phyloP scores from a whole-genome alignment of 1,284 basidiomycete species.

The Porodaedalea pini region DNA sequence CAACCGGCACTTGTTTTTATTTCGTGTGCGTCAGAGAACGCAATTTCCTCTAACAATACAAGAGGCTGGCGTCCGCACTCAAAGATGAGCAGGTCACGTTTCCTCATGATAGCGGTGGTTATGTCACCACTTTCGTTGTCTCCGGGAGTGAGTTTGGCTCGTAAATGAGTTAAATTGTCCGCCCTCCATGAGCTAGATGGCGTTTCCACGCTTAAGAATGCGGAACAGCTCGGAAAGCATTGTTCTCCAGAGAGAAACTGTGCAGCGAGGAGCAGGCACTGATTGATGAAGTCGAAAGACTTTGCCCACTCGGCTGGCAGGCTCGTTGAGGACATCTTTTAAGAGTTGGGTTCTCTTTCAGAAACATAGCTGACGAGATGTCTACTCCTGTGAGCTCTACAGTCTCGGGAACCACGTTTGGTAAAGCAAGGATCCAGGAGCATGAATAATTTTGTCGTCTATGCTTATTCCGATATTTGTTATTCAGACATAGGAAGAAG shows the following conservation, averaged over 20 bases:
- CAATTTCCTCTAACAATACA: background rate
- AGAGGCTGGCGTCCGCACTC: background rate
- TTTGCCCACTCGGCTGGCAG: slow-evolving; percentile 27
- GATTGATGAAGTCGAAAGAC: slow-evolving; percentile 29
- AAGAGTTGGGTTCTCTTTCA: slow-evolving; percentile 21
- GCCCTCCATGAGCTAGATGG: slow-evolving; percentile 29
- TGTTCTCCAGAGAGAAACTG: slow-evolving; percentile 23
- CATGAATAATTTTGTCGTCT: too few relatives aligned
- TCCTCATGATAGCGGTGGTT: background rate
- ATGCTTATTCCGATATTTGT: too few relatives aligned
- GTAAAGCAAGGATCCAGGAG: slow-evolving; percentile 7
- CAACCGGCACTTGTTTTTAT: too few relatives aligned
- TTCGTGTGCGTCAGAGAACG: slow-evolving; percentile 1
- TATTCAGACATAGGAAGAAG: too few relatives aligned
- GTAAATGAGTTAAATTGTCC: background rate
- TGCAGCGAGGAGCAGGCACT: slow-evolving; percentile 29
- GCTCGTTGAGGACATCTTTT: slow-evolving; percentile 21
- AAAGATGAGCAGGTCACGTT: background rate
- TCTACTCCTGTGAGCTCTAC: slow-evolving; percentile 6
- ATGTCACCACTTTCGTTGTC: background rate
- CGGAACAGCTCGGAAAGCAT: slow-evolving; percentile 29
- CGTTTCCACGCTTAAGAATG: slow-evolving; percentile 29
- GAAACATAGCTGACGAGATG: slow-evolving; percentile 10
- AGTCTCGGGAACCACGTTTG: background rate
- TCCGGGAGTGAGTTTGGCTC: background rate